Conservation (phyloP, 2,329 filamentous ascomycete species). For the Ophiostoma triangulosporum region DNA sequence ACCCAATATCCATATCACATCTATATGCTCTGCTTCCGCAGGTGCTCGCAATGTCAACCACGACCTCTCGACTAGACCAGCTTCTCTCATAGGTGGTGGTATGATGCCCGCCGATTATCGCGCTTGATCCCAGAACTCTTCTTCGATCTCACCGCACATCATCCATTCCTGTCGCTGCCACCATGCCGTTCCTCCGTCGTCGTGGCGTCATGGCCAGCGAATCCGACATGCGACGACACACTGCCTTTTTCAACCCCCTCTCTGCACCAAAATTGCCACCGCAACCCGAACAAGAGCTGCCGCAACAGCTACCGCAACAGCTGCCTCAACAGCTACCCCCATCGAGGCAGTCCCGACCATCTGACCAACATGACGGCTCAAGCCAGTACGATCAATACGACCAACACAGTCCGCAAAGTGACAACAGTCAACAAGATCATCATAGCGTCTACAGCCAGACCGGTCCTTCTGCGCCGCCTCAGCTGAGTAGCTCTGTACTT, state of each 20-base stretch:
- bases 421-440: background rate
- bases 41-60: constrained; percentile 8
- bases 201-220: constrained; percentile 47
- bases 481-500: background rate
- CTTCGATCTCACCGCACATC: constrained; percentile 11
- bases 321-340: constrained; percentile 1
- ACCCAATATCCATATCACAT: background rate
- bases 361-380: background rate
- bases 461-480: background rate
- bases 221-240: constrained; percentile 43
- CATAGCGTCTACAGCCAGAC: background rate
- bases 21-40: background rate
- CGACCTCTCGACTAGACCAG: constrained; percentile 3
- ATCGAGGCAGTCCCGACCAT: background rate
- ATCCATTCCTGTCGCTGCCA: constrained; percentile 3
- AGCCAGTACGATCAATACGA: background rate
- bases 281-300: background rate
- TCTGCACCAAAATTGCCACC: constrained; percentile 10
- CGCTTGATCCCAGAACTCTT: background rate
- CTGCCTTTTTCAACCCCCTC: constrained; percentile 21
- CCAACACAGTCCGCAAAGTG: background rate
- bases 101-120: background rate
- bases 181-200: constrained; percentile 49
- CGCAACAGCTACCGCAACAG: constrained; percentile 2
- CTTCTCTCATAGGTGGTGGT: constrained; percentile 6